These are phyloP conservation scores for Xylariaceae sp. DNA, from an alignment of 2,329 filamentous ascomycete species.

Conservation along the genomic window DNA sequence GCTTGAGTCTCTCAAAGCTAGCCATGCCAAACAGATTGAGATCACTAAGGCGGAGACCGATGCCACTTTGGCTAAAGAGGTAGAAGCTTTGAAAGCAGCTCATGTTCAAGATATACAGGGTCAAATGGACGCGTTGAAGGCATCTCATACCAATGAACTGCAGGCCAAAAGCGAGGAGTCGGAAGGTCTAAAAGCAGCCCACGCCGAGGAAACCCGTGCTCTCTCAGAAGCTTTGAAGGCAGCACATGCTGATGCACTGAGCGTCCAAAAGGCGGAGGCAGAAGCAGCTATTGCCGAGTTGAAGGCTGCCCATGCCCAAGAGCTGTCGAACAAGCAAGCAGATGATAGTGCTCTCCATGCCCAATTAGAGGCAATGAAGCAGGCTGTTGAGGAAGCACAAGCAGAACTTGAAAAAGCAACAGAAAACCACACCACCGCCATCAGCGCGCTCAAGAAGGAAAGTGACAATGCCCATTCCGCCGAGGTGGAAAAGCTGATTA, in stretches of 20 bases:
- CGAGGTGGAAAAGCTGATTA: constrained; percentile 55
- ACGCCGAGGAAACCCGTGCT: constrained; percentile 39
- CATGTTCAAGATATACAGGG: constrained; percentile 53
- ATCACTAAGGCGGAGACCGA: constrained; percentile 52
- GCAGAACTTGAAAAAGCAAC: constrained; percentile 45
- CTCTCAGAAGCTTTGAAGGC: constrained; percentile 43
- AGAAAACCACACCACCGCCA: constrained; percentile 43
- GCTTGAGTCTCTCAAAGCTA: constrained; percentile 61
- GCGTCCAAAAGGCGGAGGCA: constrained; percentile 24
- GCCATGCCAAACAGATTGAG: constrained; percentile 58
- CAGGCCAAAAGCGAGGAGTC: constrained; percentile 45
- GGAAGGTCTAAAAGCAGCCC: constrained; percentile 39
- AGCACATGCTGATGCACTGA: constrained; percentile 44
- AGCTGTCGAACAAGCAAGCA: constrained; percentile 36
- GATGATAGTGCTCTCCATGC: constrained; percentile 33
- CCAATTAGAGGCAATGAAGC: constrained; percentile 40
- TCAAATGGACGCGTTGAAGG: constrained; percentile 48
- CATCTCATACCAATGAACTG: constrained; percentile 45
- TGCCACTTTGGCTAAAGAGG: constrained; percentile 47
- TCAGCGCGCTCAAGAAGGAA: constrained; percentile 51
- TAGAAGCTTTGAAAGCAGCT: constrained; percentile 47
- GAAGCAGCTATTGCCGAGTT: constrained; percentile 37
- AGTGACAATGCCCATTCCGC: constrained; percentile 49
- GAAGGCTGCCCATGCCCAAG: constrained; percentile 37
- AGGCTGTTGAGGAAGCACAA: constrained; percentile 38